Evolutionary conservation across 2,329 filamentous ascomycete genomes (phyloP), one percentile per base, ranked within the genome.

Genomic region (Fonsecaea erecta): DNA sequence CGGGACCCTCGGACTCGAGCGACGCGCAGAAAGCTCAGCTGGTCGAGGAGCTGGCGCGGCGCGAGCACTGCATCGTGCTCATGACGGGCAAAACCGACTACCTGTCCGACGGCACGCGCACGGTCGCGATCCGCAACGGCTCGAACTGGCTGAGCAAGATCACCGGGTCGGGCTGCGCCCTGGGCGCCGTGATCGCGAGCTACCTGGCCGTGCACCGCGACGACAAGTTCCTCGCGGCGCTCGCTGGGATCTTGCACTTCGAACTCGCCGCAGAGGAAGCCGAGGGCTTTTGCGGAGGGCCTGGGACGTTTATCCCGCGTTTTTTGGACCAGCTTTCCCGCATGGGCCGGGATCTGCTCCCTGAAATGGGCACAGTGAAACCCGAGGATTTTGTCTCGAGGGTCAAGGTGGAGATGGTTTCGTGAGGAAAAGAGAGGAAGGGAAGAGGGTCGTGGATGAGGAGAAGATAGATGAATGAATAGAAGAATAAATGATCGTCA

Each of bases 291-390:
- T 91, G 95, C 2, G 83, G 82, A 64, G 94, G 94, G 0, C 93
- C 94, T 0, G 94, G 94, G 0, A 92, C 88, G 0, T 97, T 97
- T 80, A 88, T 96, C 12, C 90, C 92, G 0, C 89, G 89, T 0
- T 93, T 97, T 73, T 79, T 97, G 48, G 94, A 98, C 71, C 90
- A 85, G 74, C 74, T 90, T 57, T 85, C 83, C 68, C 55, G 63
- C 2, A 72, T 83, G 32, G 77, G 85, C 61, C 79, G 79, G 68
- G 80, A 80, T 34, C 84, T 85, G 2, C 18, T 26, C 28, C 78
- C 76, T 0, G 73, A 74, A 4, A 83, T 30, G 18, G 28, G 28
- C 26, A 6, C n/a, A 0, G 52, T 14, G 28, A 11, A 30, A 14
- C 26, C 52, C 32, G 52, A 14, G 11, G 3, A n/a, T n/a, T 53